These are phyloP conservation scores for Sclerotinia spermophila DNA, from an alignment of 2,329 filamentous ascomycete species.

Conservation along the genomic window DNA sequence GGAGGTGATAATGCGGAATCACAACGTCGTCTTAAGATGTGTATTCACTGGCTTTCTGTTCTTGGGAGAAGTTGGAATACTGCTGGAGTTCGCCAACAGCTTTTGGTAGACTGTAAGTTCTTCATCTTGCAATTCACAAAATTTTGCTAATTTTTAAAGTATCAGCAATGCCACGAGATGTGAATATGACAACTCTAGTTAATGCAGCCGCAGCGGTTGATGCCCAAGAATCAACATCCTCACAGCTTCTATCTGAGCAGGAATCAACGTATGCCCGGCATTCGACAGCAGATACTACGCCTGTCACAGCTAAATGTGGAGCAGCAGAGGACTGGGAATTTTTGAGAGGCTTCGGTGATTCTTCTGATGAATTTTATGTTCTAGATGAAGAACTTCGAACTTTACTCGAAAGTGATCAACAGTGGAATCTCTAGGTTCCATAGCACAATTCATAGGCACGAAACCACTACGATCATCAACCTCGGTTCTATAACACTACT, in stretches of 20 bases:
- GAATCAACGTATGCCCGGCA: not conserved
- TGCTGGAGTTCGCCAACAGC: conserved; percentile 33
- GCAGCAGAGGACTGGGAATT: conserved; percentile 33
- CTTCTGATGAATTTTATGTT: conserved; percentile 34
- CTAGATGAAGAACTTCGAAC: conserved; percentile 34
- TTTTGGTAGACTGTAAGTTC: conserved; percentile 33
- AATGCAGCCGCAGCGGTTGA: not conserved
- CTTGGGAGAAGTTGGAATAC: conserved; percentile 36
- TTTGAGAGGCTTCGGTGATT: conserved; percentile 33
- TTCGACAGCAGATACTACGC: not conserved
- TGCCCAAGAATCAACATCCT: not conserved
- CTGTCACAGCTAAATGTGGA: not conserved
- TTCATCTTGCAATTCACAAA: conserved; percentile 25
- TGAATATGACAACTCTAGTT: conserved; percentile 7
- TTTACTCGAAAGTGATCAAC: conserved; percentile 26
- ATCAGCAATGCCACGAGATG: conserved; percentile 15
- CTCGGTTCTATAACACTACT: not conserved
- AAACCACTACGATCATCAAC: not conserved
- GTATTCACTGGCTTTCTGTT: conserved; percentile 35
- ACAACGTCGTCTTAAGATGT: conserved; percentile 29
- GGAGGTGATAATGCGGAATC: conserved; percentile 22
- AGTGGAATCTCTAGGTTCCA: conserved; percentile 16
- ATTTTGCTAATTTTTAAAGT: conserved; percentile 18
- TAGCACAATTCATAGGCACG: not conserved
- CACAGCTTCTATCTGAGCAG: conserved; percentile 8